Percentiles rank a stretch among this genome's conserved stretches.
These are phyloP conservation scores for Fraxinus ornus DNA, from an alignment of 305 asterid species.

Conservation along the genomic window DNA sequence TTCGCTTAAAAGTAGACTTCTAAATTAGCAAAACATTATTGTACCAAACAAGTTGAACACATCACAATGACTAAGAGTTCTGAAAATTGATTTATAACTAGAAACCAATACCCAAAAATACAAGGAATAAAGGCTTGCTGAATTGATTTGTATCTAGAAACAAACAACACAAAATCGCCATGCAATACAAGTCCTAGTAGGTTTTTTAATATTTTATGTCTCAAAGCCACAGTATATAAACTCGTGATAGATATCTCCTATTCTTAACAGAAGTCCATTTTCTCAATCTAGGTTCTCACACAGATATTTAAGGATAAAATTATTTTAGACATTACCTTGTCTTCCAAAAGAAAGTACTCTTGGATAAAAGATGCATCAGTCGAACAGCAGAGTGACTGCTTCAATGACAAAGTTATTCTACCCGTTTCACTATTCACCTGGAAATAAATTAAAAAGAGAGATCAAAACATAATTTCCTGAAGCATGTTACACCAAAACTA, in stretches of 20 bases:
- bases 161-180: neutral
- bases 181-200: neutral
- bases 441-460: slow-evolving; percentile 20
- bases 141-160: neutral
- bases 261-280: neutral
- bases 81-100: neutral
- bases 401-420: slow-evolving; percentile 80
- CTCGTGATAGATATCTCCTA: neutral
- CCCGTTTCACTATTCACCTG: slow-evolving; percentile 73
- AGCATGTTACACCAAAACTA: slow-evolving; percentile 5
- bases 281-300: slow-evolving; percentile 11
- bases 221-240: slow-evolving; percentile 2
- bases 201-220: neutral
- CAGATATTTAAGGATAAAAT: neutral
- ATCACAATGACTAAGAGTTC: neutral
- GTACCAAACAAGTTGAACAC: neutral
- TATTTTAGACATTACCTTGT: slow-evolving; percentile 54
- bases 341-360: slow-evolving; percentile 79
- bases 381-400: slow-evolving; percentile 83
- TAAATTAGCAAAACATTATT: neutral
- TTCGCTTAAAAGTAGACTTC: neutral
- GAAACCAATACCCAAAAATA: neutral
- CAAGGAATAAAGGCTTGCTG: neutral
- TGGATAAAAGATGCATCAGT: slow-evolving; percentile 80
- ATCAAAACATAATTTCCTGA: slow-evolving; percentile 21